These are phyloP conservation scores for Oldenlandia corymbosa DNA, from an alignment of 257 asterid species.

Conservation along the genomic window DNA sequence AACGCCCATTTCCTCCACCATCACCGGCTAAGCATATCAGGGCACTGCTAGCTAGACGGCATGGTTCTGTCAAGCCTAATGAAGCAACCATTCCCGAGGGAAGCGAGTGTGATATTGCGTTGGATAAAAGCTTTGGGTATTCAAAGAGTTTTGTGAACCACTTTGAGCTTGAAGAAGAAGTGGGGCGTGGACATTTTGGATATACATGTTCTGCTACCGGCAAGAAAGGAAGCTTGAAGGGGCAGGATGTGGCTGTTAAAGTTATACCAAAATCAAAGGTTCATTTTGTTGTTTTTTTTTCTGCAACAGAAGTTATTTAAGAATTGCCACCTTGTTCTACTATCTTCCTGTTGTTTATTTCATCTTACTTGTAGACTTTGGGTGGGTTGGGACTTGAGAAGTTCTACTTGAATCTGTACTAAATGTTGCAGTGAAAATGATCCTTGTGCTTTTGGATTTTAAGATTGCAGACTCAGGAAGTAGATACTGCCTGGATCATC, in stretches of 20 bases:
- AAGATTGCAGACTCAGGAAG: background rate
- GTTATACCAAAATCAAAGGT: slow-evolving; percentile 89
- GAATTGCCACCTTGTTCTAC: background rate
- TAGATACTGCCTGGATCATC: background rate
- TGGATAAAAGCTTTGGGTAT: slow-evolving; percentile 79
- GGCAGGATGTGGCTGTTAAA: slow-evolving; percentile 89
- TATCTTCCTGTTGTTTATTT: background rate
- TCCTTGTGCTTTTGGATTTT: background rate
- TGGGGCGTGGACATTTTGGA: slow-evolving; percentile 95
- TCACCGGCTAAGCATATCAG: slow-evolving; percentile 96
- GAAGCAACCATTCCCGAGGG: slow-evolving; percentile 93
- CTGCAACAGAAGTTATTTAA: too few species aligned
- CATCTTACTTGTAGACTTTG: background rate
- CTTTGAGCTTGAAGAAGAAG: slow-evolving; percentile 78
- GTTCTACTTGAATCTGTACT: background rate
- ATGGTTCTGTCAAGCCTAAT: slow-evolving; percentile 86
- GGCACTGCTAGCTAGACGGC: slow-evolving; percentile 79
- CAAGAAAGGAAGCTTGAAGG: slow-evolving; percentile 77
- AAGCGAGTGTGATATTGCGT: slow-evolving; percentile 75
- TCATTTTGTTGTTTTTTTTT: background rate
- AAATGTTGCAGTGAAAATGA: background rate
- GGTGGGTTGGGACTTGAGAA: background rate
- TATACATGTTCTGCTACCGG: slow-evolving; percentile 78
- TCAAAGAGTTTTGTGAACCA: slow-evolving; percentile 52
- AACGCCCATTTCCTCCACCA: slow-evolving; percentile 93